Evolutionary conservation across 2,329 filamentous ascomycete species (phyloP).

Genomic region (Ophiosphaerella herpotricha): DNA sequence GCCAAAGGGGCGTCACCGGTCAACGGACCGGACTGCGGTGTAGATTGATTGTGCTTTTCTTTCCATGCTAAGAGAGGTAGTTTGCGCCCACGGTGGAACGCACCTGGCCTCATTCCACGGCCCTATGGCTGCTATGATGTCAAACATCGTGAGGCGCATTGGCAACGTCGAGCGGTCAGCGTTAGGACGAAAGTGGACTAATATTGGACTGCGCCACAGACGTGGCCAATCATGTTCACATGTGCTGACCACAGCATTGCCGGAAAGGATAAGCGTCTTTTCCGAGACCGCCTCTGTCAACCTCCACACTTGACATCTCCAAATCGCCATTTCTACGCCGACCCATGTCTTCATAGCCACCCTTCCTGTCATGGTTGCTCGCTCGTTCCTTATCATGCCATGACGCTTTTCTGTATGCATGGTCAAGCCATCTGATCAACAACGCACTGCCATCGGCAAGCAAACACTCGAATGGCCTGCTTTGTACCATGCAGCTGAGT

Average conservation of each 20-base stretch:
- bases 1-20: slow-evolving; percentile 1
- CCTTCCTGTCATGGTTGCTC: not conserved
- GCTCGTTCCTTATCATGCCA: not conserved
- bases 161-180: slow-evolving; percentile 5
- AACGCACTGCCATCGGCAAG: not conserved
- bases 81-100: not conserved
- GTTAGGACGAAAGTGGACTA: not conserved
- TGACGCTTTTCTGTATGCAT: not conserved
- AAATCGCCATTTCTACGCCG: not conserved
- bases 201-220: not conserved
- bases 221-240: not conserved
- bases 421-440: not conserved
- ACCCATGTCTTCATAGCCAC: slow-evolving; percentile 1
- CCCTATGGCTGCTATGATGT: slow-evolving; percentile 1
- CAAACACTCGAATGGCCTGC: not conserved
- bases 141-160: not conserved
- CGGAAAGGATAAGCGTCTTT: not conserved
- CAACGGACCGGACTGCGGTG: not conserved
- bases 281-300: not conserved
- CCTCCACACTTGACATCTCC: not conserved
- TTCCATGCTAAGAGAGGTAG: not conserved
- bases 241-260: not conserved
- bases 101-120: not conserved
- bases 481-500: not conserved
- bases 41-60: not conserved